Base-by-base conservation (phyloP, 768 basidiomycete genomes). In the Lepiota brunneoincarnata region DNA sequence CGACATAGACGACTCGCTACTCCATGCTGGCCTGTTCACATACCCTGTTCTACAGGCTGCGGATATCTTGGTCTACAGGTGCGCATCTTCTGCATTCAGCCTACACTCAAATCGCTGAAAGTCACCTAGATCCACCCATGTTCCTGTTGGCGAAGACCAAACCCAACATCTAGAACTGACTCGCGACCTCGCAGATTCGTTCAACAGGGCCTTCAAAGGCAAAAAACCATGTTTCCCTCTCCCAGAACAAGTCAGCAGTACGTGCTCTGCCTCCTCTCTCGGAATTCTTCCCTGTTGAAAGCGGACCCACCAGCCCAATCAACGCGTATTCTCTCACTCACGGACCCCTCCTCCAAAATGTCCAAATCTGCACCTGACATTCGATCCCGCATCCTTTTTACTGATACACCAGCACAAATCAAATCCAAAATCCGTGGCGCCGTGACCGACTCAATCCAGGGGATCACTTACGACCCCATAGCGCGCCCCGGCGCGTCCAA, bases 131-230 rank as follows among this genome's bases (percentile, higher is more conserved):
- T 83, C 93, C 2, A 96, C 93, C 0, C 90, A 94, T 66, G 89
- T 98, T 1, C 96, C 96, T 0, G 95, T 98, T 4, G 96, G 96
- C 21, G 94, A 98, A 63, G 96, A 98, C 67, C 96, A 98, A 64
- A 82, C 84, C 18, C 96, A 98, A 71, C 96, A 98, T 63, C 80
- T 98, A 38, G 94, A 97, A 63, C 82, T 98, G 0, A 80, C 81
- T 15, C 84, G 93, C 26, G 92, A 95, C 61, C 71, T 97, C 10
- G 93, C 91, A 0, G 83, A 90, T 15, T 73, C 71, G 6, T 96
- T 96, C 73, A 98, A 98, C 66, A 77, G 81, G 6, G 78, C 77
- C 15, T 92, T 84, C 66, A 70, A 72, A 38, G 57, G 64, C 6
- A 62, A 60, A 15, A 69, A 73, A 9, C 72, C 75, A 0, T 65